These are phyloP conservation scores for Fraxinus velutina DNA, from an alignment of 305 asterid species.

Conservation along the genomic window DNA sequence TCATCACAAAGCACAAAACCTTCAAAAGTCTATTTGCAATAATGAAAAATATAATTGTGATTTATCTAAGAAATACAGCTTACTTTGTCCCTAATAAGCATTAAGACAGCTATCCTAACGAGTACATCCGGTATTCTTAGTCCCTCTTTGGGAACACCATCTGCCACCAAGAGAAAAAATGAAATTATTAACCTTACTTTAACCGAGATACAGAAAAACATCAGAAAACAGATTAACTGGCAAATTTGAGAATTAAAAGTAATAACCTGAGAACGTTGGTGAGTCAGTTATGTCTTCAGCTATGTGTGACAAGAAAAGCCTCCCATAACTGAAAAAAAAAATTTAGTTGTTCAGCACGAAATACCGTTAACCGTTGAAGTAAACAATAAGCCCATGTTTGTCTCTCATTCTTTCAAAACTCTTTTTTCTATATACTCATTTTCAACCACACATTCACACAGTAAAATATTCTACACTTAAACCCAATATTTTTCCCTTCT, in stretches of 20 bases:
- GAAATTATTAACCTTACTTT: slow-evolving; percentile 16
- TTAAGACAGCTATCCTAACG: slow-evolving; percentile 73
- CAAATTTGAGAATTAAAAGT: slow-evolving; percentile 18
- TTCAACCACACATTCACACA: background rate
- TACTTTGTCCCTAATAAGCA: slow-evolving; percentile 80
- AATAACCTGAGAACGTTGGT: slow-evolving; percentile 78
- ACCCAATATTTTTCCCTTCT: background rate
- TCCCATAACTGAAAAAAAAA: slow-evolving; percentile 65
- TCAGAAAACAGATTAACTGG: slow-evolving; percentile 19
- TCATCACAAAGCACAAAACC: background rate
- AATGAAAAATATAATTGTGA: background rate
- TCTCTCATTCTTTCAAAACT: background rate
- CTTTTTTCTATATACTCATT: background rate
- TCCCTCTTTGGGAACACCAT: slow-evolving; percentile 99
- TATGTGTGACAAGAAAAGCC: slow-evolving; percentile 72
- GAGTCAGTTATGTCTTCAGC: slow-evolving; percentile 68
- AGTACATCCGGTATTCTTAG: slow-evolving; percentile 85
- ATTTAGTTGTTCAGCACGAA: slow-evolving; percentile 14
- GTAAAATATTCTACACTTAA: background rate
- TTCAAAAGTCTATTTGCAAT: background rate
- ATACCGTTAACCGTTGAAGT: background rate
- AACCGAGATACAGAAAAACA: slow-evolving; percentile 6
- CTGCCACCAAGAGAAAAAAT: slow-evolving; percentile 47
- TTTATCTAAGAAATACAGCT: slow-evolving; percentile 21
- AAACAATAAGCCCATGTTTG: background rate